Evolutionary conservation across 208 protist genomes (phyloP), one percentile per base, ranked within the genome.

Genomic region (Herpetomonas muscarum): DNA sequence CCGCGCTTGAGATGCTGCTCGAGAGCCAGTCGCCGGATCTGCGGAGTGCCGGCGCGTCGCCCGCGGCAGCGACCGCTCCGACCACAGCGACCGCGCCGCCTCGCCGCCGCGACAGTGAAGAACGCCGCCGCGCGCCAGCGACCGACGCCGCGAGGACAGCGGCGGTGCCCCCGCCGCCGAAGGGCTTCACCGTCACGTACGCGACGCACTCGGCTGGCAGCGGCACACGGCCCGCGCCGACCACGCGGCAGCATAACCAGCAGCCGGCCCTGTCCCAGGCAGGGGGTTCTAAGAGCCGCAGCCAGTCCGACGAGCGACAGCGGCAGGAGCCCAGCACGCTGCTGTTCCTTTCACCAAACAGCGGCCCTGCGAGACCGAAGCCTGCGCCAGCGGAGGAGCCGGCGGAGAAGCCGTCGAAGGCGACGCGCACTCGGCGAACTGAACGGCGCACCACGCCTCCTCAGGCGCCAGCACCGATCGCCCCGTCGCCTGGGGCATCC

Each of bases 1-100:
- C 85, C 9, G 85, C 85, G 0, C 66, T 92, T 10, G 85, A 92
- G 64, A 44, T 70, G 31, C 55, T 92, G 32, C 64, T 78, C 47
- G 78, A 88, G 2, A 77, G 75, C 0, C 54, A 76, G 6, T 79
- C 85, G 4, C 85, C 85, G 4, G 79, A 85, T 4, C 50, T 84
- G 10, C 31, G 30, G 7, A 44, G 32, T n/a, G 9, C 21, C 24
- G 48, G 17, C 36, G 36, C 17, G 7, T n/a, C n/a, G n/a, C n/a
- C n/a, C n/a, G n/a, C n/a, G n/a, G n/a, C n/a, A n/a, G n/a, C n/a
- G n/a, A n/a, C n/a, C n/a, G n/a, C n/a, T n/a, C n/a, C n/a, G n/a
- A n/a, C n/a, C n/a, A n/a, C n/a, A n/a, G n/a, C n/a, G n/a, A n/a
- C n/a, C n/a, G n/a, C n/a, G n/a, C n/a, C n/a, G 19, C 44, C 44